Base-by-base conservation (phyloP, 2,329 filamentous ascomycete genomes). In the Hymenoscyphus scutula region DNA sequence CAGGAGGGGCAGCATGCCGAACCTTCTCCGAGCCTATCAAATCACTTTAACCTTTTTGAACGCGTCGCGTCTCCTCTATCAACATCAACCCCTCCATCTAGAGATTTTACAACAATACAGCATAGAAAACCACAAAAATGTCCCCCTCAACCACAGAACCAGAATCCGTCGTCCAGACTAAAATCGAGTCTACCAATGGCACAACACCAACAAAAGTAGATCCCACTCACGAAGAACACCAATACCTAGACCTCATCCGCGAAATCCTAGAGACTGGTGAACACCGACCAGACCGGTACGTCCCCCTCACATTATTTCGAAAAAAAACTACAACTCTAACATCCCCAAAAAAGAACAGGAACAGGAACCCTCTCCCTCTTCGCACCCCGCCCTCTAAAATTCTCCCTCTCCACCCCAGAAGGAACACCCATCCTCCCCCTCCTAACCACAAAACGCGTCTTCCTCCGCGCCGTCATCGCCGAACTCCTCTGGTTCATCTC, bases 401-500 rank as follows among this genome's bases (percentile, higher is more conserved):
- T 98, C 82, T 82, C 83, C 53, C 90, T 99, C 67, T 90, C 89
- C 66, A 82, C 84, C 61, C 76, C 79, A 13, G 73, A 79, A 63
- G 81, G 80, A 64, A 71, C 70, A 1, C 87, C 89, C 1, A 82
- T 97, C 70, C 85, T 99, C 23, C 95, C 95, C 27, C 91, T 99
- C 69, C 88, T 99, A 19, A 99, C 95, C 4, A 99, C 95, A 2
- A 99, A 99, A 77, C 92, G 95, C 69, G 95, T 99, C 71, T 98
- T 97, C 78, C 84, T 91, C 34, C 89, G 91, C 64, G 94, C 93
- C 71, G 90, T 99, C 57, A 82, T 98, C 66, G 90, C 88, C 68
- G 95, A 99, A 77, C 88, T 99, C 0, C 88, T 99, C 65, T 99
- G 95, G 95, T 99, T 99, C 78, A 83, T 99, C 69, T 84, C 87